These are phyloP conservation scores for Gossypium arboreum DNA, from an alignment of 345 rosid genomes.

Conservation along the genomic window DNA sequence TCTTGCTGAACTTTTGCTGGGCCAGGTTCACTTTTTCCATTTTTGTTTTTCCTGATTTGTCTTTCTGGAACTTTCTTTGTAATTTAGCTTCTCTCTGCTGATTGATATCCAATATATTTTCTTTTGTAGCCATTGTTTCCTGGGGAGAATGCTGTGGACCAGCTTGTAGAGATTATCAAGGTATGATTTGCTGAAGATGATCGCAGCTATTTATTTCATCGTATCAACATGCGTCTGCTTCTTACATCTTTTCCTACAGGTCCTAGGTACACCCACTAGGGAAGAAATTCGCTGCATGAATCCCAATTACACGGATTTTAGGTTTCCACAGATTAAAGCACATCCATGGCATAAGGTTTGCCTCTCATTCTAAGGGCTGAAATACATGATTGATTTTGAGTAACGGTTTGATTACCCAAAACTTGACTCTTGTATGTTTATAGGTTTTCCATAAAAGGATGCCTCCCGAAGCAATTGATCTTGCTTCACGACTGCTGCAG, in stretches of 20 bases:
- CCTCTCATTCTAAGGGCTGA: not conserved
- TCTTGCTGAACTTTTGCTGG: constrained; percentile 62
- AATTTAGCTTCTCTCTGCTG: not conserved
- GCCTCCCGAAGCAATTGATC: constrained; percentile 90
- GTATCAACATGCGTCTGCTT: not conserved
- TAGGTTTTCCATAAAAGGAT: constrained; percentile 78
- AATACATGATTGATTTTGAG: not conserved
- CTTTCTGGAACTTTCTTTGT: not conserved
- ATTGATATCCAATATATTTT: not conserved
- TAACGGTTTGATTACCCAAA: not conserved
- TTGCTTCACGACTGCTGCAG: constrained; percentile 73
- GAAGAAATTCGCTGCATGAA: constrained; percentile 95
- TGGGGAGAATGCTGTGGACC: constrained; percentile 90
- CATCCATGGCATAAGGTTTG: constrained; percentile 91
- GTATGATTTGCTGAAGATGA: constrained; percentile 26
- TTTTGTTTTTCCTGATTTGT: not conserved
- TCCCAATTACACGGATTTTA: constrained; percentile 79
- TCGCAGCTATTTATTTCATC: not conserved
- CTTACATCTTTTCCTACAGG: constrained; percentile 40
- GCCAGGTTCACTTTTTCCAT: constrained; percentile 44
- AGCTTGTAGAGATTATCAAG: constrained; percentile 90
- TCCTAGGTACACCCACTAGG: constrained; percentile 88
- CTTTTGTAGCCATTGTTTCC: constrained; percentile 75
- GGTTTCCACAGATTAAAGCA: constrained; percentile 91
- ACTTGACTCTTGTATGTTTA: not conserved